Percentiles rank a stretch among this genome's conserved stretches.
phyloP scores from a whole-genome alignment of 352 stramenopile genomes.

The Phytophthora macrochlamydospora region DNA sequence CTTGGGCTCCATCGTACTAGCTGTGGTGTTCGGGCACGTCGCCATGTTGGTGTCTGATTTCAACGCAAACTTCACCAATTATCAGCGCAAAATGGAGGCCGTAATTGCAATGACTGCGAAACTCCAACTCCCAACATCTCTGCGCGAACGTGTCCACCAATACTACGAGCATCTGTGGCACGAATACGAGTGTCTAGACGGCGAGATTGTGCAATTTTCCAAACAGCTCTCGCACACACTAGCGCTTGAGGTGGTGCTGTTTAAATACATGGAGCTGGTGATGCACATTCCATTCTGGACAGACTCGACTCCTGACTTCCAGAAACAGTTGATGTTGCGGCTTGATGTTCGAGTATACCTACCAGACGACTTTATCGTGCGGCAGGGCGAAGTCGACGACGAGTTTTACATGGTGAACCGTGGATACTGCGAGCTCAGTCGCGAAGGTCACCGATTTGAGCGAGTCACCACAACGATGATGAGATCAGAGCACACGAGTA shows the following conservation, averaged over 20 bases:
- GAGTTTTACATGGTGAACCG: constrained; percentile 81
- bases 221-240: constrained; percentile 58
- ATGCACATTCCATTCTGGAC: constrained; percentile 66
- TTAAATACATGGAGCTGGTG: constrained; percentile 67
- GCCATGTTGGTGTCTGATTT: constrained; percentile 67
- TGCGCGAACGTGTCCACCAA: constrained; percentile 65
- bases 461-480: constrained; percentile 24
- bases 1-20: constrained; percentile 56
- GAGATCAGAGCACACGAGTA: neutral
- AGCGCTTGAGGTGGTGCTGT: constrained; percentile 60
- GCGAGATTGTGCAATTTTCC: constrained; percentile 56
- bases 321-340: constrained; percentile 64
- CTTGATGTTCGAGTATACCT: constrained; percentile 71
- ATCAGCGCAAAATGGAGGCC: constrained; percentile 70
- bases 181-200: constrained; percentile 71
- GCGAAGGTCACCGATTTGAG: constrained; percentile 35
- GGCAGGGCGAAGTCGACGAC: constrained; percentile 55
- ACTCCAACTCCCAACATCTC: constrained; percentile 41
- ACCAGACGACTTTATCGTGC: constrained; percentile 76
- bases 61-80: constrained; percentile 53
- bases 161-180: constrained; percentile 74
- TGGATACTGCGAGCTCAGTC: constrained; percentile 51
- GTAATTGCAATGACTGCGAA: constrained; percentile 64
- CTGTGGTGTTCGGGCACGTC: constrained; percentile 69
- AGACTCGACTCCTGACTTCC: constrained; percentile 61